Evolutionary conservation across 495 filamentous ascomycete species (phyloP), one percentile per base, ranked within the genome.

Genomic region (Trichoderma orchidacearum): DNA sequence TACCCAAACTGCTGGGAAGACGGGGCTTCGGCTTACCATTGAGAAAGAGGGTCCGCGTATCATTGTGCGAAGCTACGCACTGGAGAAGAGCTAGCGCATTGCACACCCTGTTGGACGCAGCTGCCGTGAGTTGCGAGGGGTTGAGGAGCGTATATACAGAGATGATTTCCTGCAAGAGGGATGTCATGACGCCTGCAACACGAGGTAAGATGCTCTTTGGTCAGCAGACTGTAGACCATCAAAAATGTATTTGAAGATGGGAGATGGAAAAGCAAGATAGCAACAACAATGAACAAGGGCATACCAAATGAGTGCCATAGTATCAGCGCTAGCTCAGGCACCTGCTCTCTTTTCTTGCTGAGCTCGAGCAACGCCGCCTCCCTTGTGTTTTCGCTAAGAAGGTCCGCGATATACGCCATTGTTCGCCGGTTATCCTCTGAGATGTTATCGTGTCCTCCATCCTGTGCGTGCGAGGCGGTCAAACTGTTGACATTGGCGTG

Each of bases 261-360:
- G 56, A 59, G 54, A 53, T 56, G 45, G 30, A 34, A 15, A 55
- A 25, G 50, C 54, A n/a, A 51, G n/a, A 32, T 13, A 30, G 5
- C n/a, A 41, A 13, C 9, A 55, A 58, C 27, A 45, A 8, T 18
- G 17, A 23, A 45, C 52, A 35, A 23, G 53, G 29, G 54, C 86
- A 60, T 82, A 96, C 92, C 93, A 67, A 96, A 96, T 2, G 93
- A 96, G 70, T 99, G 92, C 93, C 93, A 99, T 54, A 99, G 80
- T 51, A 99, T 95, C 60, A 99, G 72, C 30, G 93, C 93, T 58
- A 99, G 75, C 70, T 99, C 93, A 15, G 93, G 90, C 15, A 99
- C 94, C 69, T 97, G 94, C 68, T 99, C 93, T 41, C 93, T 77
- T 77, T 99, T 99, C 77, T 99, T 99, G 75, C 92, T 96, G 41